Evolutionary conservation across 2,329 filamentous ascomycete species (phyloP), one percentile per base, ranked within the genome.

Genomic region (Calonectria hawksworthii): DNA sequence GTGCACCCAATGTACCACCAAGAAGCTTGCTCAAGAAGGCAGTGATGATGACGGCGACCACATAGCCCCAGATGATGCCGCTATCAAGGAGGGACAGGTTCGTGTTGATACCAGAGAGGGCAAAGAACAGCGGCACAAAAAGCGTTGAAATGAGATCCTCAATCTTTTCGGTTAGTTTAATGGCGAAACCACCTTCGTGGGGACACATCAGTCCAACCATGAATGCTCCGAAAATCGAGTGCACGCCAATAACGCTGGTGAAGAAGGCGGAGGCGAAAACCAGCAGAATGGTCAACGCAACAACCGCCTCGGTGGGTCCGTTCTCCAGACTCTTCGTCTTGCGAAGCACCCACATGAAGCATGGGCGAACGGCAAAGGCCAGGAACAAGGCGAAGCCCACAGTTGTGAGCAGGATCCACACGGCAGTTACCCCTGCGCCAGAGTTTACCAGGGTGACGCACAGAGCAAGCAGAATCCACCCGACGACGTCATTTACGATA

Each of bases 371-470:
- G 1, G 87, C 89, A 78, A 92, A 95, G 26, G 93, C 87, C 26
- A 98, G 88, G 80, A 98, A 93, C 0, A 98, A 83, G 32, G 93
- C 89, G 85, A 93, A 98, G 54, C 91, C 96, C n/a, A 94, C 85
- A 67, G 91, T 92, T 51, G 92, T 91, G 7, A 98, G 89, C 16
- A 98, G 86, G 18, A 98, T 95, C 86, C 92, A 98, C 0, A 98
- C 89, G 0, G 96, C 95, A 0, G 95, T 93, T 23, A 98, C 83
- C 0, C 96, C 96, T 51, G 90, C 93, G 21, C 92, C 93, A 30
- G 96, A 95, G 82, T 98, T 98, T 80, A 98, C 96, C 41, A 98
- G 89, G 0, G 96, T 94, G 36, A 99, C 96, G 79, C 96, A 98
- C 41, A 99, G 92, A 0, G 96, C 96, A n/a, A 98, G 92, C 26